phyloP scores from a whole-genome alignment of 768 basidiomycete genomes.

The Agaricus sinodeliciosus region DNA sequence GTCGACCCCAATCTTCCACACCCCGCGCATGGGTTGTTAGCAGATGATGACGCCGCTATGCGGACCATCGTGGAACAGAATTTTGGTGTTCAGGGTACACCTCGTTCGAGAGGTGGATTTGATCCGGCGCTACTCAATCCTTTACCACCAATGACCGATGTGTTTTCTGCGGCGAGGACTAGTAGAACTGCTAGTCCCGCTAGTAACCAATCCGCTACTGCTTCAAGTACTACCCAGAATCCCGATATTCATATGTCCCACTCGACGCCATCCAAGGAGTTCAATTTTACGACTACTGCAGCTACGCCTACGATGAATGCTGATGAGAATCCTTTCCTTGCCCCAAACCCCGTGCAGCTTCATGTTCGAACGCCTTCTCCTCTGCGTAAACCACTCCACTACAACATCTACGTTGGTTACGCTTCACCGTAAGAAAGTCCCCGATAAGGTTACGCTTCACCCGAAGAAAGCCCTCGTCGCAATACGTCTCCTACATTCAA shows the following conservation, averaged over 20 bases:
- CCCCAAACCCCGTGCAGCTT: background rate
- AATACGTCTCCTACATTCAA: no score
- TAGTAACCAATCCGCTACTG: background rate
- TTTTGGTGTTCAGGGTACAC: constrained; percentile 32
- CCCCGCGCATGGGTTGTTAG: background rate
- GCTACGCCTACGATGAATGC: background rate
- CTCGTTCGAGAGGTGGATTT: constrained; percentile 36
- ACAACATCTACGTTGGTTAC: no score
- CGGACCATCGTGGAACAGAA: background rate
- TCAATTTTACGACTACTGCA: background rate
- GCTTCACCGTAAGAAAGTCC: no score
- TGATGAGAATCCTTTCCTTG: constrained; percentile 4
- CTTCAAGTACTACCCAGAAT: background rate
- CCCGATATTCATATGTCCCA: background rate
- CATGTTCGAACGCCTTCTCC: constrained; percentile 8
- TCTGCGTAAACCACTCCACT: no score
- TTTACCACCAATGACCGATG: constrained; percentile 19
- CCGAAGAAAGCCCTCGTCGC: no score
- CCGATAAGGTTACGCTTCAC: no score
- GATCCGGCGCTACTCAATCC: constrained; percentile 51
- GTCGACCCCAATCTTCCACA: constrained; percentile 17
- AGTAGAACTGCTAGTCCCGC: constrained; percentile 9
- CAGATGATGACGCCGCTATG: constrained; percentile 11
- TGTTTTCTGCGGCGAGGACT: background rate
- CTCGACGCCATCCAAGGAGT: background rate